Percentiles rank a stretch among this genome's conserved stretches.
These are phyloP conservation scores for Backusella parvicylindrica DNA, from an alignment of 192 early-diverging fungal genomes.

Conservation along the genomic window DNA sequence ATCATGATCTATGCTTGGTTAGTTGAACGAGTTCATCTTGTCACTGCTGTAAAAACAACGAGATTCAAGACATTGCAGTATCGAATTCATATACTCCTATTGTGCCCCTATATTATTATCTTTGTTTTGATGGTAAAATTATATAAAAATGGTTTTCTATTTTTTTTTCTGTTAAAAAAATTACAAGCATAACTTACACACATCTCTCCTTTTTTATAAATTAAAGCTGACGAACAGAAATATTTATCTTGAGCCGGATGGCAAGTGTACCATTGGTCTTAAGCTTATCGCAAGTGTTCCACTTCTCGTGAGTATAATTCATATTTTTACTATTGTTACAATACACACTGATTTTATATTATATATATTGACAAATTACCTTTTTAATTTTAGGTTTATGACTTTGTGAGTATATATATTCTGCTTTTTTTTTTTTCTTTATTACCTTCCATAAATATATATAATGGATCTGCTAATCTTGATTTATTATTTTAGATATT, in stretches of 20 bases:
- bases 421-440: no score
- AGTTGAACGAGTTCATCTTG: conserved; percentile 32
- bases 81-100: conserved; percentile 20
- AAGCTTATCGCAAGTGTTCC: conserved; percentile 29
- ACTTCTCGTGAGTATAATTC: conserved; percentile 28
- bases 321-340: not conserved
- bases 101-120: conserved; percentile 36
- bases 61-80: conserved; percentile 25
- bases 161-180: not conserved
- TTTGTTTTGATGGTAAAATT: conserved; percentile 39
- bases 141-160: not conserved
- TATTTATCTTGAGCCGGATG: conserved; percentile 20
- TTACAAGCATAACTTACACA: not conserved
- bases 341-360: not conserved
- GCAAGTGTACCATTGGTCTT: conserved; percentile 33
- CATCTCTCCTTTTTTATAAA: not conserved
- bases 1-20: conserved; percentile 40
- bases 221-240: conserved; percentile 25
- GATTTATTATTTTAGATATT: conserved; percentile 21
- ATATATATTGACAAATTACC: not conserved
- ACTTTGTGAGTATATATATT: conserved; percentile 27
- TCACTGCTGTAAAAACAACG: conserved; percentile 28
- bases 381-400: conserved; percentile 21
- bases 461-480: not conserved
- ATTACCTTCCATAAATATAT: not conserved